These are phyloP conservation scores for Fusarium sp. DNA, from an alignment of 2,329 filamentous ascomycete species.

Conservation along the genomic window DNA sequence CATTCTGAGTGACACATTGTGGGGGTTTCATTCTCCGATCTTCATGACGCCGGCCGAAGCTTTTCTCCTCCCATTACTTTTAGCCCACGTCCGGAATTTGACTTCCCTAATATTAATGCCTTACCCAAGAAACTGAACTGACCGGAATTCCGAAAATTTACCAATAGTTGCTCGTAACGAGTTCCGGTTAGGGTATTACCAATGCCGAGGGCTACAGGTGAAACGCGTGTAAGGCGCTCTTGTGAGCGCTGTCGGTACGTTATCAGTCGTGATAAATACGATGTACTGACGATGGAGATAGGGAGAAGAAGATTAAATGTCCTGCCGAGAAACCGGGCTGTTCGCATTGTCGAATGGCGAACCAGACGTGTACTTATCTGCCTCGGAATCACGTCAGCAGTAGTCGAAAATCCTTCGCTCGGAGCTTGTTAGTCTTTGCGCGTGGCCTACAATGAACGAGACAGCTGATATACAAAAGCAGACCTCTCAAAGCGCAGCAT, in stretches of 20 bases:
- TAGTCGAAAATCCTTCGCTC: not conserved
- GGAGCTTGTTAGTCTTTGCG: not conserved
- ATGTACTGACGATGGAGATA: not conserved
- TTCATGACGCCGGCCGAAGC: not conserved
- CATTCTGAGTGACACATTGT: not conserved
- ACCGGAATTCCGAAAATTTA: conserved; percentile 14
- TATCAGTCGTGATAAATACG: rapidly evolving
- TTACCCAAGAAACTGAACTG: not conserved
- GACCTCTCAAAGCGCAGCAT: not conserved
- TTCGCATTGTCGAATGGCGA: conserved; percentile 34
- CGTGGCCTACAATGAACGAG: rapidly evolving
- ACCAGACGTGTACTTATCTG: conserved; percentile 35
- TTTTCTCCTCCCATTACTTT: not conserved
- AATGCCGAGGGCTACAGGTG: conserved; percentile 14
- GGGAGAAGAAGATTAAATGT: conserved; percentile 42
- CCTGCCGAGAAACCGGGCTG: conserved; percentile 39
- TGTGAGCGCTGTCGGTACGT: conserved; percentile 39
- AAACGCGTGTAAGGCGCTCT: conserved; percentile 36
- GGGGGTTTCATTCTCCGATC: not conserved
- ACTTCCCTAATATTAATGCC: not conserved
- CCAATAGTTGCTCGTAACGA: not conserved
- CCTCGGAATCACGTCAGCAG: conserved; percentile 17
- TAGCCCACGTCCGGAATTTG: conserved; percentile 3
- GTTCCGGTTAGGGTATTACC: too few relatives aligned
- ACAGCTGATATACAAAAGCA: not conserved